A percentile compares a stretch with the other conserved stretches of the same genome.
Conservation (phyloP, 2,329 filamentous ascomycete genomes). For the Botrytis galanthina region DNA sequence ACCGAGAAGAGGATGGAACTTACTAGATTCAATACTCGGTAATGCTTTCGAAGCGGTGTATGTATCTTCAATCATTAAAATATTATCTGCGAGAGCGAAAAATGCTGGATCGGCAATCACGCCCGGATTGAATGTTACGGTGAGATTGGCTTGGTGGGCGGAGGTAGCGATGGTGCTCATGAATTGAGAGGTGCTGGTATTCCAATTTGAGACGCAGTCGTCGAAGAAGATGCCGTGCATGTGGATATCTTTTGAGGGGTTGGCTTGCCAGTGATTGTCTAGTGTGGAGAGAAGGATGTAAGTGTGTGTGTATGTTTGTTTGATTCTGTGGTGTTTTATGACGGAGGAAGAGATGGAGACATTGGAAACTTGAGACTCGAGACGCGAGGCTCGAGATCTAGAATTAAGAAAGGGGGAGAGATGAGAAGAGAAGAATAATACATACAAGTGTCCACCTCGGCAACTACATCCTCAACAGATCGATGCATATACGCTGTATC, state of each 20-base stretch:
- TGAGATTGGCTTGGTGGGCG: neutral
- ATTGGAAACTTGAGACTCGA: neutral
- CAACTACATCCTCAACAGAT: neutral
- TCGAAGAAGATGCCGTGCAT: constrained; percentile 11
- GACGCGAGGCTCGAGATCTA: neutral
- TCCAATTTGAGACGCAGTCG: neutral
- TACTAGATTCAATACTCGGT: neutral
- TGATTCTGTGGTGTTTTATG: neutral
- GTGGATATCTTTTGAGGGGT: neutral
- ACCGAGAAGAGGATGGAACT: neutral
- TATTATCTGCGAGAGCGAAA: neutral
- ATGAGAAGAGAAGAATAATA: no score
- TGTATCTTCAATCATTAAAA: neutral
- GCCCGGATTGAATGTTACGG: neutral
- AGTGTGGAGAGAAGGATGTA: neutral
- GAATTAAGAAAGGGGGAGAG: neutral
- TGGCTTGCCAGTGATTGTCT: constrained; percentile 3
- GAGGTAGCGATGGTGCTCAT: neutral
- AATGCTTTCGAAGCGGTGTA: neutral
- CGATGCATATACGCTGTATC: neutral
- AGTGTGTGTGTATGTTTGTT: no score
- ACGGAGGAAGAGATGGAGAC: neutral
- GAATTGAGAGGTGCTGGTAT: neutral
- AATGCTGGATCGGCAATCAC: neutral
- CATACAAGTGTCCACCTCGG: neutral